Evolutionary conservation across 2,329 filamentous ascomycete genomes (phyloP).

Genomic region (Aspergillus vadensis): DNA sequence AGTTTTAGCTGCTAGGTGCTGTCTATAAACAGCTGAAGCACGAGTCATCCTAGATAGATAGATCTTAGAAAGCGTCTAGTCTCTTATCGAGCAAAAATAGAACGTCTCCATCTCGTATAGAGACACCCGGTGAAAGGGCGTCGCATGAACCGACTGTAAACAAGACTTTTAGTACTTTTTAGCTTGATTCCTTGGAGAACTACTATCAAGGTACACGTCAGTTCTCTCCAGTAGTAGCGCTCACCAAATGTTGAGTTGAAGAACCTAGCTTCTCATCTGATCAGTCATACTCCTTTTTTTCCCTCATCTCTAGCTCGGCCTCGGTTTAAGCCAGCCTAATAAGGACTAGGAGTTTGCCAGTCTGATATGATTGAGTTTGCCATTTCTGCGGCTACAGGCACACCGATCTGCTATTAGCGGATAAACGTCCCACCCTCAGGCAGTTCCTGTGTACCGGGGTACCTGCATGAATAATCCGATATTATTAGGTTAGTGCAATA

Average conservation of each 20-base stretch:
- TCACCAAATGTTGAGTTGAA: conserved; percentile 1
- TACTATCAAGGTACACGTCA: not conserved
- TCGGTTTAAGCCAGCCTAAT: not conserved
- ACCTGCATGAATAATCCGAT: conserved; percentile 1
- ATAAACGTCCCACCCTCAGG: not conserved
- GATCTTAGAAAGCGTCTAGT: not conserved
- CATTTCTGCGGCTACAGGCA: not conserved
- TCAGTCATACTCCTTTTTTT: not conserved
- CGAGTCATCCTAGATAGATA: conserved; percentile 1
- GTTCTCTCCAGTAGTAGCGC: not conserved
- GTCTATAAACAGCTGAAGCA: conserved; percentile 9
- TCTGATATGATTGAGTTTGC: conserved; percentile 9
- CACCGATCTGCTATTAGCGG: conserved; percentile 5
- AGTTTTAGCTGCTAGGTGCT: not conserved
- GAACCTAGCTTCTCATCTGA: not conserved
- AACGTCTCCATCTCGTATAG: not conserved
- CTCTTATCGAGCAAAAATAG: conserved; percentile 1
- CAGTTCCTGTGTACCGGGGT: conserved; percentile 4
- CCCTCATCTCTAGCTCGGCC: not conserved
- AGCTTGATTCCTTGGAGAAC: not conserved
- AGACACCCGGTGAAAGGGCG: not conserved
- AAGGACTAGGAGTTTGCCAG: not conserved
- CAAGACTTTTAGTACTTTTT: not conserved
- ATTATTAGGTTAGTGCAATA: conserved; percentile 3
- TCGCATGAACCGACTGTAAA: not conserved